Conservation (phyloP, 2,329 filamentous ascomycete species). For the Emmonsiellopsis sp. region DNA sequence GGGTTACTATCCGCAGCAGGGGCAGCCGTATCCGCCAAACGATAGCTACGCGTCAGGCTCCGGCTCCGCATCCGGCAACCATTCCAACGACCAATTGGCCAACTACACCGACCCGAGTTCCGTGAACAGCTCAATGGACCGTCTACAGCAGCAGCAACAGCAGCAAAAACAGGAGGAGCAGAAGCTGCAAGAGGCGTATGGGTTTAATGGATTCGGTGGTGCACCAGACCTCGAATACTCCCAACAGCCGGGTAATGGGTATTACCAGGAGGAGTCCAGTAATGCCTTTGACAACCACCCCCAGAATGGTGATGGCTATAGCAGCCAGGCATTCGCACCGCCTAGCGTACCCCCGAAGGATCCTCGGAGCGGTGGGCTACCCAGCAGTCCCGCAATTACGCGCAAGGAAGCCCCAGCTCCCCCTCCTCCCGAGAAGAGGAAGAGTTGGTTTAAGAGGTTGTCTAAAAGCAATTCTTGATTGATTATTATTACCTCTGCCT, state of each 20-base stretch:
- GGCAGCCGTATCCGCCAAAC: constrained; percentile 64
- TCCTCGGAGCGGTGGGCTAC: constrained; percentile 3
- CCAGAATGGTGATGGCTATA: neutral
- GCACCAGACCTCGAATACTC: constrained; percentile 29
- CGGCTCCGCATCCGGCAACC: constrained; percentile 58
- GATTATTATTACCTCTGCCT: neutral
- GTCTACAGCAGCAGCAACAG: constrained; percentile 45
- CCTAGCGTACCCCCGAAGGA: constrained; percentile 14
- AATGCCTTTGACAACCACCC: too few species aligned
- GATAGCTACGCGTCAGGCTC: constrained; percentile 69
- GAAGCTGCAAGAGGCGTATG: constrained; percentile 52
- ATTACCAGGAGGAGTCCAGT: constrained; percentile 13
- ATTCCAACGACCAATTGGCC: constrained; percentile 60
- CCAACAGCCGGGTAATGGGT: constrained; percentile 12
- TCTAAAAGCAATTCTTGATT: neutral
- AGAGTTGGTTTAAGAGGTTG: constrained; percentile 73
- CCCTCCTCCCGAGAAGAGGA: constrained; percentile 56
- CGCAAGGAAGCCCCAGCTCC: constrained; percentile 5
- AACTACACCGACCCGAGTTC: constrained; percentile 88
- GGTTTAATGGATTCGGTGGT: constrained; percentile 46
- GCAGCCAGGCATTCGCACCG: constrained; percentile 9
- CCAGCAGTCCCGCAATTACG: constrained; percentile 1
- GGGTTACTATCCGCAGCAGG: constrained; percentile 29
- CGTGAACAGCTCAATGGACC: constrained; percentile 84
- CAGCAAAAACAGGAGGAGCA: constrained; percentile 27